phyloP scores from a whole-genome alignment of 768 basidiomycete genomes.

The Dioszegia crocea region DNA sequence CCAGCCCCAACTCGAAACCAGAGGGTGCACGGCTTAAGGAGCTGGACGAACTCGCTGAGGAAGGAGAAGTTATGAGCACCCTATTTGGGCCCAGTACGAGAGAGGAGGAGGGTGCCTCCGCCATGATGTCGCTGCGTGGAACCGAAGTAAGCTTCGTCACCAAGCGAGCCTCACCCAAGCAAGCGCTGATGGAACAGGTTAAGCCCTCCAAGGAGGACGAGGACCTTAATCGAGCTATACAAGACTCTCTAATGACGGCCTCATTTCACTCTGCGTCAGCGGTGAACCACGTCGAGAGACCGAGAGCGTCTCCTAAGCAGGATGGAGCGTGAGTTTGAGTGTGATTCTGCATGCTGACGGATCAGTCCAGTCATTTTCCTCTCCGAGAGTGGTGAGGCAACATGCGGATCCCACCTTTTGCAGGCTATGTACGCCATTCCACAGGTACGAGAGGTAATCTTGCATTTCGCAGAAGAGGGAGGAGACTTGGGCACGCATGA shows the following conservation, averaged over 20 bases:
- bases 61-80: slow-evolving; percentile 12
- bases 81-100: slow-evolving; percentile 40
- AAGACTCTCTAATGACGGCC: slow-evolving; percentile 46
- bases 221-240: slow-evolving; percentile 40
- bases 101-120: slow-evolving; percentile 31
- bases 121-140: slow-evolving; percentile 22
- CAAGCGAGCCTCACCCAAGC: not conserved
- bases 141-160: not conserved
- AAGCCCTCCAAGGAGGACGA: slow-evolving; percentile 29
- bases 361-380: slow-evolving; percentile 30
- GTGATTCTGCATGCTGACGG: not conserved
- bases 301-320: slow-evolving; percentile 9
- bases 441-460: slow-evolving; percentile 20
- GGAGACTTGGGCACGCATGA: too few relatives aligned
- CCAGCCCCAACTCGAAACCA: slow-evolving; percentile 20
- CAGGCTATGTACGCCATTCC: slow-evolving; percentile 38
- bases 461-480: slow-evolving; percentile 19
- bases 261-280: slow-evolving; percentile 41
- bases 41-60: not conserved
- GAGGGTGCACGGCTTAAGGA: not conserved
- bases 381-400: slow-evolving; percentile 24
- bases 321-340: slow-evolving; percentile 33
- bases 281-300: slow-evolving; percentile 18
- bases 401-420: slow-evolving; percentile 31
- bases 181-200: not conserved